A percentile compares a stretch with the other conserved stretches of the same genome.
phyloP scores from a whole-genome alignment of 2,329 filamentous ascomycete genomes.

The Stachybotrys echinatus region DNA sequence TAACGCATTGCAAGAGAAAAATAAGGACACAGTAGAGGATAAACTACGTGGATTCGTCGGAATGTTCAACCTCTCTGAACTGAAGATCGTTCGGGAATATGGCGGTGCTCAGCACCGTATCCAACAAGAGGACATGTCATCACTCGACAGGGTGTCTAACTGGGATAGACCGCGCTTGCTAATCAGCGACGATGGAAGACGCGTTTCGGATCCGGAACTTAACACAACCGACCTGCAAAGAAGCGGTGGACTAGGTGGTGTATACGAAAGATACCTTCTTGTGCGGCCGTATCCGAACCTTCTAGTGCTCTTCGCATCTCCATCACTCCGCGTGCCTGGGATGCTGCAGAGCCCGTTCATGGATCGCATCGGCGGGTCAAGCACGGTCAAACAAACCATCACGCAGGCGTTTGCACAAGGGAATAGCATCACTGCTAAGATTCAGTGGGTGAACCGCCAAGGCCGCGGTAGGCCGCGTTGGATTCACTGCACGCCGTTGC shows the following conservation, averaged over 20 bases:
- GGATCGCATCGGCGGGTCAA: conserved; percentile 45
- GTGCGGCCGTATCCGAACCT: conserved; percentile 61
- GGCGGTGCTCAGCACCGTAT: conserved; percentile 58
- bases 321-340: conserved; percentile 60
- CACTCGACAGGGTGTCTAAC: conserved; percentile 32
- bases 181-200: conserved; percentile 28
- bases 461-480: conserved; percentile 55
- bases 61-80: conserved; percentile 63
- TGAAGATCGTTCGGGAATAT: conserved; percentile 56
- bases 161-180: conserved; percentile 36
- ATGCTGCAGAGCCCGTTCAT: conserved; percentile 59
- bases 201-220: conserved; percentile 13
- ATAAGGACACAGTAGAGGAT: conserved; percentile 38
- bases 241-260: conserved; percentile 19
- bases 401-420: conserved; percentile 59
- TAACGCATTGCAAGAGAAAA: conserved; percentile 13
- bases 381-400: conserved; percentile 41
- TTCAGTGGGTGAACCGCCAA: conserved; percentile 54
- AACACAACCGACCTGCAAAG: conserved; percentile 6
- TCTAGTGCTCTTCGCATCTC: conserved; percentile 64
- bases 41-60: conserved; percentile 63
- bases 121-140: conserved; percentile 23
- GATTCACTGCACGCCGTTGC: conserved; percentile 72
- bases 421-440: conserved; percentile 67
- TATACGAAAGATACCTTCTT: conserved; percentile 55